Conservation (phyloP, 2,329 filamentous ascomycete species). For the Colletotrichum navitas region DNA sequence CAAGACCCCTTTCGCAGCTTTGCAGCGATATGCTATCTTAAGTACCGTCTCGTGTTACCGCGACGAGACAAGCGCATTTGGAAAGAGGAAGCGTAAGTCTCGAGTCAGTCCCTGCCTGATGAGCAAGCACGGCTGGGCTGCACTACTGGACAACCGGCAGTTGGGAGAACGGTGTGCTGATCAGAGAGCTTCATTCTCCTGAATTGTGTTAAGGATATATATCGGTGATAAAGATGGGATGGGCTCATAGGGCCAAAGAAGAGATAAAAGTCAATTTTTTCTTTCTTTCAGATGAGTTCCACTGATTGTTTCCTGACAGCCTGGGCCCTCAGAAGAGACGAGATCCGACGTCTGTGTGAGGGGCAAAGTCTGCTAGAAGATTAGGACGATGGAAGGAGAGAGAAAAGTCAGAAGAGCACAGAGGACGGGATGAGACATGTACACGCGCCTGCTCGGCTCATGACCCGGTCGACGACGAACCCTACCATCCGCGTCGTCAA, state of each 20-base stretch:
- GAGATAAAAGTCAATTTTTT: neutral
- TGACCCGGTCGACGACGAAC: neutral
- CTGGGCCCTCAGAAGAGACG: constrained; percentile 24
- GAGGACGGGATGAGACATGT: neutral
- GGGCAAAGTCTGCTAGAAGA: neutral
- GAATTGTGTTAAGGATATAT: neutral
- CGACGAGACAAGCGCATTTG: neutral
- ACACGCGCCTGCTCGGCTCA: neutral
- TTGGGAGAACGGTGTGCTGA: neutral
- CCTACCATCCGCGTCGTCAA: neutral
- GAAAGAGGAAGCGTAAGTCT: neutral
- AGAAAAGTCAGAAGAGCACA: neutral
- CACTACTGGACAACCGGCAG: no score
- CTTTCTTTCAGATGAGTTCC: constrained; percentile 40
- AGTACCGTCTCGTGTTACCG: constrained; percentile 36
- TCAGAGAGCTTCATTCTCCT: neutral
- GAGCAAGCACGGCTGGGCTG: constrained; percentile 4
- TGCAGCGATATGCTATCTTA: neutral
- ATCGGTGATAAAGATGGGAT: neutral
- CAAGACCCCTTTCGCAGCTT: neutral
- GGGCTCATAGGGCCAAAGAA: neutral
- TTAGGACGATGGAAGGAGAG: neutral
- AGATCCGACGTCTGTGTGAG: constrained; percentile 14
- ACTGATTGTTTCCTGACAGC: constrained; percentile 32
- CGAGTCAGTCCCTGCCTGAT: constrained; percentile 22